Percentiles rank a stretch among this genome's conserved stretches.
Conservation (phyloP, 176 grass and related monocot genomes). For the Hsuehochloa calcarea region DNA sequence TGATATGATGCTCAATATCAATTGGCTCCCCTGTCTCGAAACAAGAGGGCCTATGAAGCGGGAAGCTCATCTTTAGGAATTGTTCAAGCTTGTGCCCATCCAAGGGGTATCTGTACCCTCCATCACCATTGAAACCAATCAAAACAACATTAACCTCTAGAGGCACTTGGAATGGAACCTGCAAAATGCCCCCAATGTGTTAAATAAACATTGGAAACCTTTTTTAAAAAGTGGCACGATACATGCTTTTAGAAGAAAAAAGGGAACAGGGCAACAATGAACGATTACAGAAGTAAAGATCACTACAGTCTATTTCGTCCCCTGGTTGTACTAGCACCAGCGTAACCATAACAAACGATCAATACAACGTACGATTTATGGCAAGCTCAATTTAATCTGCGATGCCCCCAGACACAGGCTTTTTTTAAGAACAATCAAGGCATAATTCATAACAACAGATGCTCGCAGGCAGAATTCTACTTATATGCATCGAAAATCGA, state of each 20-base stretch:
- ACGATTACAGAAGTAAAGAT: not conserved
- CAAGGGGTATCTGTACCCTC: constrained; percentile 82
- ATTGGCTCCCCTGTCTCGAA: constrained; percentile 92
- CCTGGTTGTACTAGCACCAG: not conserved
- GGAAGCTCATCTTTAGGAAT: constrained; percentile 84
- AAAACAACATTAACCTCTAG: constrained; percentile 96
- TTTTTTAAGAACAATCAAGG: too few relatives aligned
- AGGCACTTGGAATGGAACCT: constrained; percentile 99
- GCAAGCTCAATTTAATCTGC: not conserved
- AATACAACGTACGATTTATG: not conserved
- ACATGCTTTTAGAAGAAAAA: not conserved
- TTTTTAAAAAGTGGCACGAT: not conserved
- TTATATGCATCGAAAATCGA: not conserved
- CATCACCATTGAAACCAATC: constrained; percentile 91
- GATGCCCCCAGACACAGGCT: not conserved
- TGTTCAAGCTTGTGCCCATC: constrained; percentile 83
- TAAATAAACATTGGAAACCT: not conserved
- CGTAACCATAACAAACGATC: not conserved
- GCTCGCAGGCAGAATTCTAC: not conserved
- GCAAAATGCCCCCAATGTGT: constrained; percentile 37
- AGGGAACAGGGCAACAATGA: not conserved
- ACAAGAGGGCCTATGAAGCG: constrained; percentile 87
- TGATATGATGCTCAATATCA: constrained; percentile 97
- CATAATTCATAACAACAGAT: constrained; percentile 4
- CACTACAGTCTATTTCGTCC: not conserved